Base-by-base conservation (phyloP, 495 filamentous ascomycete species). In the Tuber melanosporum region DNA sequence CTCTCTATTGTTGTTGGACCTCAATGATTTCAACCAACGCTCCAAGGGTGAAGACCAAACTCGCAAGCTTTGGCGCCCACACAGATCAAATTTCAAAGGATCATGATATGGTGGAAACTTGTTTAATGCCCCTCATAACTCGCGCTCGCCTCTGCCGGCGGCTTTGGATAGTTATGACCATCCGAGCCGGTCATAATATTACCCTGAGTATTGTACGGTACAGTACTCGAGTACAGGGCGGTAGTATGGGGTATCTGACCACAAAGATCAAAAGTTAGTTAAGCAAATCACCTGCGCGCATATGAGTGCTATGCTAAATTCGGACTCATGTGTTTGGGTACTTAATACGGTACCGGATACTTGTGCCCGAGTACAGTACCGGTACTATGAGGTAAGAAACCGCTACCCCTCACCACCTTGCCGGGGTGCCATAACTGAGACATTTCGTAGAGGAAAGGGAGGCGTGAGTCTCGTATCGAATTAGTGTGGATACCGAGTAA, bases 401-500 rank as follows among this genome's bases (percentile, higher is more conserved):
- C 57, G 15, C 26, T 66, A 1, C 57, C 57, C 57, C 47, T 19
- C 57, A 32, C n/a, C 57, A 15, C 4, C 57, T 32, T n/a, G n/a
- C 57, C 32, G 26, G 26, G 57, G 57, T 5, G 26, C 26, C 17
- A 66, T 17, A 36, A 10, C 26, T 36, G 57, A 66, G 57, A 66
- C 57, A 66, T 14, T 36, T 36, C 4, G 57, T 10, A 17, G 57
- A 66, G 57, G 14, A 26, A 62, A 14, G 52, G 52, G 52, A 62
- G 26, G 57, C 15, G 26, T 15, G 57, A 19, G 26, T 66, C 26
- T 66, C 10, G 57, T 66, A 66, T 66, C 15, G 57, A 66, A 36
- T 32, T 66, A 19, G 57, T 32, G 14, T 66, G 75, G 72, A 73
- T 79, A 75, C 77, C 77, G 73, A 76, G 78, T 79, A 80, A 80